Evolutionary conservation across 306 rosid genomes (phyloP), one percentile per base, ranked within the genome.

Genomic region (Cicer yamashitae): DNA sequence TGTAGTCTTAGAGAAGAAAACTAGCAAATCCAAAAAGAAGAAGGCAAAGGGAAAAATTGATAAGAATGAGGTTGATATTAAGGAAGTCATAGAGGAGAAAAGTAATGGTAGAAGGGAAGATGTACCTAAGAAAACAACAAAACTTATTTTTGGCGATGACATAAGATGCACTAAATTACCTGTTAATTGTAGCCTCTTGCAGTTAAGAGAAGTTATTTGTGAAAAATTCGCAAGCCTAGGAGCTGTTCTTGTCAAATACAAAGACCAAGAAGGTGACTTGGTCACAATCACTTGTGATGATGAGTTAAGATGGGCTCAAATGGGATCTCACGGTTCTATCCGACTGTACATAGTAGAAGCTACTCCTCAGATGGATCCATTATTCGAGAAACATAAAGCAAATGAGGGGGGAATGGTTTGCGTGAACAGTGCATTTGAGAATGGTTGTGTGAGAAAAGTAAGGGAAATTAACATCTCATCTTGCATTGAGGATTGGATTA

Each of bases 401-500:
- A 82, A 73, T 60, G 80, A 59, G 17, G 73, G 0, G 14, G 34
- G 80, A 66, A 75, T 58, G 71, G 77, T 43, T 73, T 72, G 20
- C 22, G 34, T 38, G 57, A 53, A 70, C 71, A 10, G 76, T 77
- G 72, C 73, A 39, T 41, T 74, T 46, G 80, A 82, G 84, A 87
- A 82, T 65, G 87, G 83, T 60, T 40, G 76, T 11, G 15, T 25
- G 84, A 83, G 71, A 56, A 83, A 83, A 64, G 77, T 75, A 67
- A 86, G 75, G 79, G 86, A 87, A 73, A 79, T 79, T 56, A 73
- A 77, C 83, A 78, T 45, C 34, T 44, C 90, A 74, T 89, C 91
- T 71, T 90, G 94, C 87, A 77, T 94, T 79, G 97, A 91, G 75
- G 98, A 94, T 75, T 94, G 98, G 98, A 76, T 91, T 76, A 59